Base-by-base conservation (phyloP, 257 asterid species). In the Parsonsia alboflavescens region DNA sequence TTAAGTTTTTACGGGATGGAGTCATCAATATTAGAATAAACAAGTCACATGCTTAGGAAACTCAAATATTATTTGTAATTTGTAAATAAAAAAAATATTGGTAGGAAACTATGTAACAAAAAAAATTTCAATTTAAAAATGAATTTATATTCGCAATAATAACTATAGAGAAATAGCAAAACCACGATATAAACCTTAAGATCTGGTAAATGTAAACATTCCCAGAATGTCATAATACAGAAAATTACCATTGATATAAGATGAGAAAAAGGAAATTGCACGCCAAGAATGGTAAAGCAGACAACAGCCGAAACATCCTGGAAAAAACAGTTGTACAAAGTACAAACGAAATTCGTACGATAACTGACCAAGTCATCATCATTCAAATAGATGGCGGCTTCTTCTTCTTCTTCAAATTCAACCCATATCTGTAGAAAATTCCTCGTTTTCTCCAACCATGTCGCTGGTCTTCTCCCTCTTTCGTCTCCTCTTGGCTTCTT, bases 401-500 rank as follows among this genome's bases (percentile, higher is more conserved):
- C 28, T 7, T 10, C 5, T 54, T 21, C 28, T 54, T 54, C 53
- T 53, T 36, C 2, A 30, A 39, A 39, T 68, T 68, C 54, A n/a
- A 56, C 21, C 33, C 36, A 16, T 49, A 54, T 21, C 22, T 11
- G 5, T 4, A 6, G 6, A 72, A 19, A 11, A 12, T 50, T 46
- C 68, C 30, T 49, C 69, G 68, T 67, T 67, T 71, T 8, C 61
- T 63, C 10, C 69, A 11, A 19, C 57, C 17, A 76, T 76, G 79
- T 50, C 79, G 52, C 59, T 22, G 13, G 28, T 21, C 63, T 45
- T 22, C 22, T 71, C 15, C n/a, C 17, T 50, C 50, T 21, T 11
- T 2, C 81, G 81, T 16, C 36, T 77, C 1, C 61, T 86, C 36
- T 42, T 86, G 19, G 17, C 76, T 63, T 77, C 78, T 74, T 62